Conservation (phyloP, 2,329 filamentous ascomycete genomes). For the Rhynchosporium graminicola region DNA sequence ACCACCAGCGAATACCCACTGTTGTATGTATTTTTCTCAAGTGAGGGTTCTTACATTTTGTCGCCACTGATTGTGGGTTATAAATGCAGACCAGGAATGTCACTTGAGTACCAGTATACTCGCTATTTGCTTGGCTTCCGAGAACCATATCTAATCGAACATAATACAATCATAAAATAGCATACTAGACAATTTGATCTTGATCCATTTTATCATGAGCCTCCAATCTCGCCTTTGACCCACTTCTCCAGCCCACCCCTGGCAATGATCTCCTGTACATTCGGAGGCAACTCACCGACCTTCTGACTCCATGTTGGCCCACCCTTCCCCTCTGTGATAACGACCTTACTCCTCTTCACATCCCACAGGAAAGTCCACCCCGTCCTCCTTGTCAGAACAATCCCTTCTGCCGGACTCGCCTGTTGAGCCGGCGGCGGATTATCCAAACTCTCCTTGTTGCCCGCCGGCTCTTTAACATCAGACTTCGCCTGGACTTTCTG, state of each 20-base stretch:
- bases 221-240: conserved; percentile 51
- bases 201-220: neutral
- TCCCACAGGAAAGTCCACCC: conserved; percentile 87
- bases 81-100: no score
- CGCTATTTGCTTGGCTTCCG: no score
- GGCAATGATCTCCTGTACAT: conserved; percentile 84
- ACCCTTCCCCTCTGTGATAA: conserved; percentile 67
- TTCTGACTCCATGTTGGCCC: conserved; percentile 74
- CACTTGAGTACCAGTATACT: no score
- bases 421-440: conserved; percentile 48
- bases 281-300: conserved; percentile 80
- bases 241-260: conserved; percentile 77
- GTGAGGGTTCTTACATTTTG: no score
- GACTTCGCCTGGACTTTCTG: conserved; percentile 42
- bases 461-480: conserved; percentile 52
- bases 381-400: conserved; percentile 68
- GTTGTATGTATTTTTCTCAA: no score
- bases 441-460: conserved; percentile 53
- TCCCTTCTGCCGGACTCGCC: conserved; percentile 45
- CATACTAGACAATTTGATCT: conserved; percentile 14
- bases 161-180: neutral
- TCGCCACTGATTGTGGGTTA: no score
- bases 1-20: no score
- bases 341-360: conserved; percentile 68
- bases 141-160: neutral